Conservation (phyloP, 2,329 filamentous ascomycete genomes). For the Lomentospora prolificans region DNA sequence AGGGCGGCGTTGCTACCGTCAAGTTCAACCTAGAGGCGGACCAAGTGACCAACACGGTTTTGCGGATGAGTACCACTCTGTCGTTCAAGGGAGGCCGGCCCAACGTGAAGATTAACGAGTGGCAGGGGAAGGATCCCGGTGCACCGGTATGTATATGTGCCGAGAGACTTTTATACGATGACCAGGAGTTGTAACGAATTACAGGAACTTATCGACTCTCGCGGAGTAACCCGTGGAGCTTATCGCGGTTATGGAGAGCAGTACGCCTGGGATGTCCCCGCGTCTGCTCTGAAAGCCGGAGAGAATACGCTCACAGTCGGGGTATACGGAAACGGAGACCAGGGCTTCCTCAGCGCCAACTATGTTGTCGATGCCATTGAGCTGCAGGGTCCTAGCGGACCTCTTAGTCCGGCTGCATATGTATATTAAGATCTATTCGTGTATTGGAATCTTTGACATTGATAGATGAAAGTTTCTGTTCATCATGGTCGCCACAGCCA, state of each 20-base stretch:
- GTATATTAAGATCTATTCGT: not conserved
- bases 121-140: conserved; percentile 33
- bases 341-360: conserved; percentile 46
- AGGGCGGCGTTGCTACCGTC: conserved; percentile 52
- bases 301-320: conserved; percentile 39
- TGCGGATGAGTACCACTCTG: conserved; percentile 56
- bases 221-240: conserved; percentile 55
- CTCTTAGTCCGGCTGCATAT: not conserved
- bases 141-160: conserved; percentile 45
- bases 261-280: conserved; percentile 51
- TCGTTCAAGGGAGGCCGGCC: conserved; percentile 51
- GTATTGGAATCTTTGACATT: not conserved
- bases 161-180: not conserved
- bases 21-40: conserved; percentile 44
- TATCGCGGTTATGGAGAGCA: conserved; percentile 55
- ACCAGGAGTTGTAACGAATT: not conserved
- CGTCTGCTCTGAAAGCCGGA: conserved; percentile 47
- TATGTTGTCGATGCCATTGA: conserved; percentile 18
- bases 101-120: conserved; percentile 44
- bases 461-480: not conserved
- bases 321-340: not conserved
- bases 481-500: not conserved
- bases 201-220: conserved; percentile 39
- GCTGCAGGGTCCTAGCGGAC: not conserved
- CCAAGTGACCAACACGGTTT: conserved; percentile 40